Base-by-base conservation (phyloP, 2,329 filamentous ascomycete species). In the Hypoxylon sp. region DNA sequence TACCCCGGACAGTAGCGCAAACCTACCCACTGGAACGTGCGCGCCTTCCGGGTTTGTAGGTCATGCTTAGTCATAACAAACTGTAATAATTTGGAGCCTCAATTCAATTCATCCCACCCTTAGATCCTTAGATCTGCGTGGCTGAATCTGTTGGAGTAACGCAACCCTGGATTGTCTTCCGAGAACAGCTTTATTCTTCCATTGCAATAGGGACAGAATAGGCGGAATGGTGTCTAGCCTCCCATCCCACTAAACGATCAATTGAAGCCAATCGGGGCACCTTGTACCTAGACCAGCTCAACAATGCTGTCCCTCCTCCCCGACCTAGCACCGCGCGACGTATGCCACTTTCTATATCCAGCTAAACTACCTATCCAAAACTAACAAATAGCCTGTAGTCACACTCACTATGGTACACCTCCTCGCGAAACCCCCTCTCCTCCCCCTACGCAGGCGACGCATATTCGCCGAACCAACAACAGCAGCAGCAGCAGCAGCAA, bases 401-500 rank as follows among this genome's bases (percentile, higher is more conserved):
- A 37, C 90, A 93, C 79, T 87, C 89, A 58, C 85, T 93, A 66
- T 94, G 91, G 91, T 93, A 93, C 79, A 88, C 87, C 35, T 89
- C 90, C 11, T 86, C 90, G 5, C 86, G 89, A 56, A 84, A 82
- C 76, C 86, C 85, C 17, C 76, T 78, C 57, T 72, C 77, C 30
- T 69, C 75, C 8, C 75, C 77, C 66, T 77, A 80, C 57, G 70
- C 76, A 69, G 70, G 80, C 64, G 74, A 77, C 48, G 75, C 78
- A 63, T 66, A 72, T 20, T 48, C 70, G 72, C 54, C 64, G 50
- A 37, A 56, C 72, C 60, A 70, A 73, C 79, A 77, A 76, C 66
- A 71, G 22, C 69, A 56, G 62, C 49, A 68, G 62, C 49, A 68
- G 37, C 73, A 71, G n/a, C 58, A 65, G 53, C 50, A 61, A 44